phyloP scores from a whole-genome alignment of 345 rosid species.

The Eucalyptus paniculata region DNA sequence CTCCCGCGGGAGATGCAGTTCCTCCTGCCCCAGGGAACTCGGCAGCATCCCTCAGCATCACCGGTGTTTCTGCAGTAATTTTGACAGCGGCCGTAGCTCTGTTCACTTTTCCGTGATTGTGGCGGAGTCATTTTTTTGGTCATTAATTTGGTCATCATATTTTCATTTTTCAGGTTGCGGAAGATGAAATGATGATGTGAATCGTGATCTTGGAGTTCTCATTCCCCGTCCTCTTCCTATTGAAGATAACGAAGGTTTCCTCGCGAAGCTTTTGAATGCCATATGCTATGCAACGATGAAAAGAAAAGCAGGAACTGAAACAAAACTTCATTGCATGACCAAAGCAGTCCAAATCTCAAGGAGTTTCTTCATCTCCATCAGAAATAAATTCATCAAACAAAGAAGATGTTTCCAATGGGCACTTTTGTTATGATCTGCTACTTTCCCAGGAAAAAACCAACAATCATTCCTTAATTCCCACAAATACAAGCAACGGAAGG shows the following conservation, averaged over 20 bases:
- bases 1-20: background rate
- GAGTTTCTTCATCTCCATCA: too few species aligned
- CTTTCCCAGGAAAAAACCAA: background rate
- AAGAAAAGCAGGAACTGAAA: background rate
- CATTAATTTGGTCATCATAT: background rate
- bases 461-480: background rate
- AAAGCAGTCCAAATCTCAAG: too few species aligned
- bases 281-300: background rate
- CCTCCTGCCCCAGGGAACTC: background rate
- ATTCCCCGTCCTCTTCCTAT: background rate
- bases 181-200: background rate
- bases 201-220: background rate
- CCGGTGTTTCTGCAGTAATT: background rate
- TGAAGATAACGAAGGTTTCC: background rate
- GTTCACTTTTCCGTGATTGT: background rate
- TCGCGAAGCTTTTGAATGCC: background rate
- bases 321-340: too few species aligned
- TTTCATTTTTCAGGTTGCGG: background rate
- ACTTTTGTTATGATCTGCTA: background rate
- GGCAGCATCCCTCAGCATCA: background rate
- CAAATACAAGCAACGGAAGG: background rate
- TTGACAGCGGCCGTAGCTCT: background rate
- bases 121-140: background rate
- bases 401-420: too few species aligned
- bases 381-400: too few species aligned